phyloP scores from a whole-genome alignment of 139 green algal species.

The Closterium sp. region DNA sequence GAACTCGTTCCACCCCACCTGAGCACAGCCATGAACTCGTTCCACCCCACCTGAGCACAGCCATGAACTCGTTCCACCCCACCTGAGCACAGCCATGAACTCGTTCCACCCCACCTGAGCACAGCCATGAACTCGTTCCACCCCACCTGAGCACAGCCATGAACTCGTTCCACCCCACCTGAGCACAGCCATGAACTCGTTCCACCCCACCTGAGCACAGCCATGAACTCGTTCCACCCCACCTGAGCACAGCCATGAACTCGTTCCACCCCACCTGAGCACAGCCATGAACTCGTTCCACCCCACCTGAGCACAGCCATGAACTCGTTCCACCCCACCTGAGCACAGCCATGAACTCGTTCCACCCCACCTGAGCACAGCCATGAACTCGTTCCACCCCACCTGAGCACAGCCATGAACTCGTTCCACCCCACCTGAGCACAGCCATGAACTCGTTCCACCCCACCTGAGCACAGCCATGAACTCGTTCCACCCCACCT shows the following conservation, averaged over 20 bases:
- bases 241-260: constrained; percentile 60
- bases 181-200: constrained; percentile 69
- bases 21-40: constrained; percentile 69
- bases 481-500: constrained; percentile 92
- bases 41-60: constrained; percentile 74
- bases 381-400: constrained; percentile 84
- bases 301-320: constrained; percentile 64
- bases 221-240: constrained; percentile 84
- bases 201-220: constrained; percentile 74
- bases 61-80: constrained; percentile 84
- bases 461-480: constrained; percentile 64
- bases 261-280: constrained; percentile 86
- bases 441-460: constrained; percentile 79
- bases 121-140: constrained; percentile 79
- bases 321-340: constrained; percentile 89
- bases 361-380: constrained; percentile 74
- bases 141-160: constrained; percentile 64
- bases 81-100: constrained; percentile 60
- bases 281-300: constrained; percentile 79
- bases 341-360: constrained; percentile 69
- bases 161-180: constrained; percentile 89
- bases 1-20: too few species aligned
- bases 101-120: constrained; percentile 86
- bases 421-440: constrained; percentile 86
- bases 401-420: constrained; percentile 60